Evolutionary conservation across 805 yeast genomes (phyloP), one percentile per base, ranked within the genome.

Genomic region (Starmerella potacharoeniae): DNA sequence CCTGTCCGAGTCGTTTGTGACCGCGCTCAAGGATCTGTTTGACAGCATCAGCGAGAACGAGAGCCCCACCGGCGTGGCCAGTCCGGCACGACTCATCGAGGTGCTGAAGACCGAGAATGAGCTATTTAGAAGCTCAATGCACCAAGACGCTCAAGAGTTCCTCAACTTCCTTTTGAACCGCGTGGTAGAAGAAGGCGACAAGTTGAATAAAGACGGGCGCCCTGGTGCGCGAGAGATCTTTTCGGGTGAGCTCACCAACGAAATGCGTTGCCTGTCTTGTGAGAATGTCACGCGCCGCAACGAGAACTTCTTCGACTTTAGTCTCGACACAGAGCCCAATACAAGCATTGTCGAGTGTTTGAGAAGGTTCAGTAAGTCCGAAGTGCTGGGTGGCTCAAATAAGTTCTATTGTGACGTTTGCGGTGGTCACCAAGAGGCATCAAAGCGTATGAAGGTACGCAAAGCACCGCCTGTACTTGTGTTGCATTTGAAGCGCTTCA

Each of bases 81-180:
- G 95, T 1, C 96, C 97, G 0, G 72, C 75, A 33, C 77, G 79
- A 61, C 77, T 93, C 49, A 79, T 93, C 45, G 83, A 81, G 47
- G 83, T 83, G 52, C 73, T 91, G 53, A 91, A 88, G 67, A 78
- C 78, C 55, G 90, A 86, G 60, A 93, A 91, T 66, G 86, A 82
- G 62, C 72, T 91, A 63, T 93, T 93, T 68, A 75, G 95, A 58
- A 83, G 88, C 55, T 82, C 86, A 44, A 90, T 89, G 96, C 98
- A 93, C 68, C 98, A 93, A 67, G 98, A 93, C 73, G 97, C 97
- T 5, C 98, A 93, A 69, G 98, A 93, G 70, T 93, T 93, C 69
- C 76, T 90, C 66, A 91, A 90, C 67, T 90, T 86, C 65, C 68
- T 90, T 61, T 73, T 93, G 52, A 93, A 93, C 68, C 89, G 86